A percentile compares a stretch with the other conserved stretches of the same genome.
These are phyloP conservation scores for Jamesozyma rosinii DNA, from an alignment of 805 yeast species.

Conservation along the genomic window DNA sequence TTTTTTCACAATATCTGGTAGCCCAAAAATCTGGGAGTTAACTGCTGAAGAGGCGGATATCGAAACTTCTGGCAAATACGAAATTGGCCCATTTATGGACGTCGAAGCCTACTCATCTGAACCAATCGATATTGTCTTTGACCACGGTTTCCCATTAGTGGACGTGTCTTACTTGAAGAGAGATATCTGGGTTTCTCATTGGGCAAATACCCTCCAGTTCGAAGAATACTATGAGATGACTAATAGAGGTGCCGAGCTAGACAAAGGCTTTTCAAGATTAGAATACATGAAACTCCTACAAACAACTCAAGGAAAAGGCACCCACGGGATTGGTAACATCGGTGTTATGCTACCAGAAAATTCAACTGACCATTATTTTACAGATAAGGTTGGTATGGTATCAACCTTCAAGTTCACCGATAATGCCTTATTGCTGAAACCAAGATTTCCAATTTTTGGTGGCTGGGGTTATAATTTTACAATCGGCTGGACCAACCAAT, in stretches of 20 bases:
- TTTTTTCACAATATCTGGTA: constrained; percentile 34
- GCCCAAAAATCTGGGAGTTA: constrained; percentile 15
- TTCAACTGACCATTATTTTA: constrained; percentile 62
- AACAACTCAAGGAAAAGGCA: constrained; percentile 2
- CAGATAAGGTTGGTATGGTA: constrained; percentile 89
- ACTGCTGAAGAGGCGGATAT: background rate
- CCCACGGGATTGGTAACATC: constrained; percentile 53
- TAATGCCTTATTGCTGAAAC: constrained; percentile 49
- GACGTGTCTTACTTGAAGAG: constrained; percentile 54
- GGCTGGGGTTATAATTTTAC: constrained; percentile 95
- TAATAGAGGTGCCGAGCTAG: constrained; percentile 65
- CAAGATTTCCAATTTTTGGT: constrained; percentile 92
- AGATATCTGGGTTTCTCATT: constrained; percentile 82
- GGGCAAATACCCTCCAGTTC: constrained; percentile 60
- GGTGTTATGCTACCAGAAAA: constrained; percentile 45
- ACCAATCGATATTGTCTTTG: constrained; percentile 46
- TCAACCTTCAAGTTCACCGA: constrained; percentile 51
- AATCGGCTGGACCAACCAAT: constrained; percentile 75
- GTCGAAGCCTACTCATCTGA: constrained; percentile 38
- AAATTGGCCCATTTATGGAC: constrained; percentile 17
- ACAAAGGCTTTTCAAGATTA: constrained; percentile 66
- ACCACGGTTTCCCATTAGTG: constrained; percentile 56
- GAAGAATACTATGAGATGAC: constrained; percentile 80
- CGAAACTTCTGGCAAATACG: constrained; percentile 31
- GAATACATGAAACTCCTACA: constrained; percentile 46